Percentiles rank a stretch among this genome's conserved stretches.
Evolutionary conservation across 2,329 filamentous ascomycete species (phyloP).

Genomic region (Lojkania enalia): DNA sequence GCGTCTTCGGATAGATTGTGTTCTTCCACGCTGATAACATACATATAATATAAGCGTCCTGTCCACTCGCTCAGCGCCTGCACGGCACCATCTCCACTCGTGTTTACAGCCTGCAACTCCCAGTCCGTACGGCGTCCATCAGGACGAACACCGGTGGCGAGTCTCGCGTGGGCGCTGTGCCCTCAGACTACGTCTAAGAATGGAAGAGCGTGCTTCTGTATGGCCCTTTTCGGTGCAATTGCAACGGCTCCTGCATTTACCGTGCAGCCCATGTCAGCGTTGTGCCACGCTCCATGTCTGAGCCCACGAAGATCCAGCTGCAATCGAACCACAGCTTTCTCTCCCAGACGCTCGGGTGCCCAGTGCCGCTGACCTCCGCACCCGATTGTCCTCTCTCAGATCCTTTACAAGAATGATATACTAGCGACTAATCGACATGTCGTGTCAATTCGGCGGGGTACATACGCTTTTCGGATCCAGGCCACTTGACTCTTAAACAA

Average conservation of each 20-base stretch:
- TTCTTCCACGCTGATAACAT: conserved; percentile 8
- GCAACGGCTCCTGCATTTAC: conserved; percentile 22
- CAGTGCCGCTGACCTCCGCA: no score
- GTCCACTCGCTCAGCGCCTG: background rate
- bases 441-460: no score
- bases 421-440: no score
- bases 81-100: background rate
- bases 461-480: no score
- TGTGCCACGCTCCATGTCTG: conserved; percentile 34
- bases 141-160: background rate
- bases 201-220: background rate
- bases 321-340: conserved; percentile 5
- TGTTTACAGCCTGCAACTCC: background rate
- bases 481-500: no score
- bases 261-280: conserved; percentile 11
- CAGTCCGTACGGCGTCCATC: background rate
- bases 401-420: no score
- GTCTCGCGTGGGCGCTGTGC: background rate
- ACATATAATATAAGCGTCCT: no score
- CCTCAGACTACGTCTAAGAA: background rate
- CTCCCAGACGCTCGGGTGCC: no score
- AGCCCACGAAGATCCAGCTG: conserved; percentile 21
- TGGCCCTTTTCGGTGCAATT: conserved; percentile 19
- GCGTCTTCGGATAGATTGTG: conserved; percentile 25
- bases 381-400: no score